Evolutionary conservation across 306 rosid species (phyloP), one percentile per base, ranked within the genome.

Genomic region (Hippophae rhamnoides): DNA sequence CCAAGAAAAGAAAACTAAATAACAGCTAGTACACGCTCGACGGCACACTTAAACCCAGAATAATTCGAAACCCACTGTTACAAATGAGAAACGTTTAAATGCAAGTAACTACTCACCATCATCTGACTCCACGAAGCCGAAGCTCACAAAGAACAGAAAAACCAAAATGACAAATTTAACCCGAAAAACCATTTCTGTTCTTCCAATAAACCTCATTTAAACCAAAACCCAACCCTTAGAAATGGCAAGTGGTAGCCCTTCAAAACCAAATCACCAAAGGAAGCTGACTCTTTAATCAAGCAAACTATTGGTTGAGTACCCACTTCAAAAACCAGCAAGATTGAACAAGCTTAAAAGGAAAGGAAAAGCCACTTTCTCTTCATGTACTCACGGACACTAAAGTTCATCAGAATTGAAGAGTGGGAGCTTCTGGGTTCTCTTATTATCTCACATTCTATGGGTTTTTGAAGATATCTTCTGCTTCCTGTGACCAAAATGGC

Each of bases 81-180:
- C 38, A 31, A 31, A 4, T 31, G 38, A 31, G 9, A 62, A 41
- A n/a, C 55, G 46, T 57, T 46, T 31, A 47, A 47, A 56, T 49
- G 68, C 12, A 41, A 41, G 10, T 51, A 47, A 64, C 8, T 6
- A 67, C 97, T 86, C 79, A 93, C 99, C 97, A 55, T 88, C 95
- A 40, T 75, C 86, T 7, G 99, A 86, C 46, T 73, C 79, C 69
- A 69, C 95, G 5, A 73, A 63, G 49, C 61, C 74, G 54, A 78
- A 64, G 81, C 69, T 80, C 63, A 67, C 54, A 67, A 60, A 76
- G 49, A 71, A 44, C 54, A 80, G 66, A 46, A 88, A 61, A 61
- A 70, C 78, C 63, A 84, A 69, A 74, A 87, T 55, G 68, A 75
- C 77, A 43, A 83, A 43, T 70, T 68, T 74, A 47, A 71, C 67